Percentiles rank a stretch among this genome's conserved stretches.
Conservation (phyloP, 306 rosid species). For the Acmispon strigosus region DNA sequence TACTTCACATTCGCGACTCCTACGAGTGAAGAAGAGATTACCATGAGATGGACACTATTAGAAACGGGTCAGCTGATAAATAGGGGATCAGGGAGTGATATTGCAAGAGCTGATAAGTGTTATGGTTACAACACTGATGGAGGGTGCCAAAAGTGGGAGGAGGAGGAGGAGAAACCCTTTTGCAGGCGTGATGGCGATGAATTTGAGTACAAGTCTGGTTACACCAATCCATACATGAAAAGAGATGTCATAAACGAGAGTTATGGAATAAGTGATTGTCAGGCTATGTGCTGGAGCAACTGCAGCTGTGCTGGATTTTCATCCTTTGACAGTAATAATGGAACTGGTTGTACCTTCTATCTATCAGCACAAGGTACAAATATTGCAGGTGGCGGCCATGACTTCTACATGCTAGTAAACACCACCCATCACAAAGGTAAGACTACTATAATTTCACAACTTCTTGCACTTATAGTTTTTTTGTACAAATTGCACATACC, state of each 20-base stretch:
- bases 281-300: slow-evolving; percentile 17
- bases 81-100: background rate
- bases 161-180: background rate
- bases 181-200: background rate
- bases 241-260: background rate
- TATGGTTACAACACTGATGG: slow-evolving; percentile 6
- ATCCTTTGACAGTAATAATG: background rate
- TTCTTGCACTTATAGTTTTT: background rate
- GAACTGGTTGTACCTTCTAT: slow-evolving; percentile 8
- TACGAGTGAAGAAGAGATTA: background rate
- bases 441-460: background rate
- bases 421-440: background rate
- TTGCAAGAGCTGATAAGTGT: slow-evolving; percentile 17
- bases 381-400: background rate
- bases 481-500: no score
- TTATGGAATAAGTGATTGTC: slow-evolving; percentile 8
- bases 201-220: background rate
- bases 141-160: slow-evolving; percentile 20
- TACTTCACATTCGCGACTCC: background rate
- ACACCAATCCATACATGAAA: background rate
- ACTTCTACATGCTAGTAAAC: background rate
- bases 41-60: background rate
- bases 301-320: slow-evolving; percentile 20
- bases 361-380: background rate
- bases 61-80: slow-evolving; percentile 2